Conservation (phyloP, 2,329 filamentous ascomycete species). For the Scedosporium boydii region DNA sequence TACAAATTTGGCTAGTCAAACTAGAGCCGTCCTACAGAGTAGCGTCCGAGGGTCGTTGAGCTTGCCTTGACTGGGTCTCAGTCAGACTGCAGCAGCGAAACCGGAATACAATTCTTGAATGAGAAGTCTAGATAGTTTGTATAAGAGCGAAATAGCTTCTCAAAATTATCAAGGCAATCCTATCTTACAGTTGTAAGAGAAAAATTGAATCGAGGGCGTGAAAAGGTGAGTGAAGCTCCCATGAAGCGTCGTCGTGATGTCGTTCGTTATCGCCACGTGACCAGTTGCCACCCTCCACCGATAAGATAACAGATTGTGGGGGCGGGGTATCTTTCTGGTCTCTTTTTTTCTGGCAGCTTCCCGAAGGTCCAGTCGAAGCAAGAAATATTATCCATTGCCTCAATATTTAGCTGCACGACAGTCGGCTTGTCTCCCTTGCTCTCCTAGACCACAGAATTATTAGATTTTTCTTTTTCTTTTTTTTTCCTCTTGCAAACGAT, state of each 20-base stretch:
- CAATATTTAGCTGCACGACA: not conserved
- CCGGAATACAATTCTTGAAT: too few relatives aligned
- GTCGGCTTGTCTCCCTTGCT: not conserved
- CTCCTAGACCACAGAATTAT: not conserved
- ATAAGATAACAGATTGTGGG: not conserved
- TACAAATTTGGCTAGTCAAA: too few relatives aligned
- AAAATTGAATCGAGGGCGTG: too few relatives aligned
- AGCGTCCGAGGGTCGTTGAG: too few relatives aligned
- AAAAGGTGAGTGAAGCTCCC: not conserved
- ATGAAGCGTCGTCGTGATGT: not conserved
- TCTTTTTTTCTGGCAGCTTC: constrained; percentile 2
- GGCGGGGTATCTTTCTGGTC: not conserved
- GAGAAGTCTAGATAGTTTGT: too few relatives aligned
- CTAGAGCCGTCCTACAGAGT: too few relatives aligned
- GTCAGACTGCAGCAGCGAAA: too few relatives aligned
- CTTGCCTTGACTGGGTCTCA: too few relatives aligned
- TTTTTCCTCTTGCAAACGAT: not conserved
- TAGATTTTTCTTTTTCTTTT: not conserved
- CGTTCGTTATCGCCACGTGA: constrained; percentile 1
- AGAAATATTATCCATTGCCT: not conserved
- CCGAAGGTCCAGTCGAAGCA: not conserved
- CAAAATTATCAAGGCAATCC: too few relatives aligned
- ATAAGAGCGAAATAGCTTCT: too few relatives aligned
- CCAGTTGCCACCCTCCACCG: not conserved
- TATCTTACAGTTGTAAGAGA: too few relatives aligned